Evolutionary conservation across 805 yeast species (phyloP).

Genomic region (Vanderwaltozyma yarrowii): DNA sequence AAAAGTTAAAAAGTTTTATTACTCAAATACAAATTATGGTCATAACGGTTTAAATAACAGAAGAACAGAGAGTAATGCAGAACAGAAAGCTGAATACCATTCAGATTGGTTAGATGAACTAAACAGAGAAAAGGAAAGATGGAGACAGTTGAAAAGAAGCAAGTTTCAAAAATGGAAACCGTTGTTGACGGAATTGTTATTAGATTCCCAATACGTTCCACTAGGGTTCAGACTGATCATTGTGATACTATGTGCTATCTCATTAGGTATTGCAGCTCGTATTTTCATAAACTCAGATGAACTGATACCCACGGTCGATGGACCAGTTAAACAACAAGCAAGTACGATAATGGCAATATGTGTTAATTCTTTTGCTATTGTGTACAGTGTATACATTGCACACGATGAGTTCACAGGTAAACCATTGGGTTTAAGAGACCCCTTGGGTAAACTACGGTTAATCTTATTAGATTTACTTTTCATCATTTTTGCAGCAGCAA

Average conservation of each 20-base stretch:
- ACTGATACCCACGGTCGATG: conserved; percentile 5
- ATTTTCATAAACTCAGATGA: conserved; percentile 37
- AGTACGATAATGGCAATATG: conserved; percentile 88
- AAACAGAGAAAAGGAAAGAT: conserved; percentile 19
- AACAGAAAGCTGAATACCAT: neutral
- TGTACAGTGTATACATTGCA: conserved; percentile 71
- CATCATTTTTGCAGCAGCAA: conserved; percentile 83
- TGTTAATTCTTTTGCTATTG: conserved; percentile 69
- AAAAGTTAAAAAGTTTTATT: conserved; percentile 22
- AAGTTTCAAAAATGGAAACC: conserved; percentile 59
- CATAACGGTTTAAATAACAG: neutral
- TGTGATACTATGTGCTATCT: conserved; percentile 48
- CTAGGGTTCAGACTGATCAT: conserved; percentile 57
- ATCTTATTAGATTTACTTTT: conserved; percentile 76
- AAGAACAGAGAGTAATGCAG: neutral
- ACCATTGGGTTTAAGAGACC: conserved; percentile 83
- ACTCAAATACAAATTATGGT: conserved; percentile 8
- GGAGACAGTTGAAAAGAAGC: conserved; percentile 33
- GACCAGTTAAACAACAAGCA: conserved; percentile 57
- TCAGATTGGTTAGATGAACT: conserved; percentile 17
- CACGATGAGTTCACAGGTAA: conserved; percentile 87
- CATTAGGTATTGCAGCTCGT: conserved; percentile 62
- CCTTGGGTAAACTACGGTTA: conserved; percentile 71
- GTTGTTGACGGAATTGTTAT: conserved; percentile 44
- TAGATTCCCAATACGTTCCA: conserved; percentile 75